Evolutionary conservation across 352 stramenopile genomes (phyloP), one percentile per base, ranked within the genome.

Genomic region (Phytophthora multivora): DNA sequence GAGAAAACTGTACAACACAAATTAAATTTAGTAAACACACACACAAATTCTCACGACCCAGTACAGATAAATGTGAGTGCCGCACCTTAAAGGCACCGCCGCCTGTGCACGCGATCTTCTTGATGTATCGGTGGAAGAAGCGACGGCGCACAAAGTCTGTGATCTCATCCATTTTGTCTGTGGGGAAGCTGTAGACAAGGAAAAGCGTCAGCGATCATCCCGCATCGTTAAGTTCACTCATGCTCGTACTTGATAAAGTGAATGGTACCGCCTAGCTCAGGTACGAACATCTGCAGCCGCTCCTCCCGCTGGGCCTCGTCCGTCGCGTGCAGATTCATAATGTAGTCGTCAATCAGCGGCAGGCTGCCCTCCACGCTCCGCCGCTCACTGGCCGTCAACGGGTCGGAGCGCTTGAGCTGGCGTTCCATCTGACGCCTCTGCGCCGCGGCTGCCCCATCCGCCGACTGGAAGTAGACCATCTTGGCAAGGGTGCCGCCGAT

Each of bases 31-130:
- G 21, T 23, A 23, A 23, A 23, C n/a, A 23, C 0, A 23, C 21
- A 33, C 13, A 33, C 28, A 13, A 33, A 33, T 28, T 12, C 11
- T 36, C 3, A 33, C 5, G 5, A 51, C 13, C n/a, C 7, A 6
- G 36, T 26, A 0, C 4, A 51, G 40, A 30, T 6, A 28, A 7
- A 4, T 26, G 12, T 25, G 13, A 36, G 26, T n/a, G 25, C 15
- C 26, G 9, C 25, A 86, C 80, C 71, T 99, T 99, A 73, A 97
- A 98, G n/a, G 96, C 96, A 36, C 97, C 97, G 31, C 97, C 97
- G 28, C 95, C 95, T 3, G 96, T 98, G 61, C 86, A 95, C 33
- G 82, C 71, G 53, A 97, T 88, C 30, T 74, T 89, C 57, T 89
- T 90, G 55, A 98, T 97, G 67, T 96, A 93, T 39, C 94, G 79